Evolutionary conservation across 2,329 filamentous ascomycete genomes (phyloP).

Genomic region (Monascus ruber): DNA sequence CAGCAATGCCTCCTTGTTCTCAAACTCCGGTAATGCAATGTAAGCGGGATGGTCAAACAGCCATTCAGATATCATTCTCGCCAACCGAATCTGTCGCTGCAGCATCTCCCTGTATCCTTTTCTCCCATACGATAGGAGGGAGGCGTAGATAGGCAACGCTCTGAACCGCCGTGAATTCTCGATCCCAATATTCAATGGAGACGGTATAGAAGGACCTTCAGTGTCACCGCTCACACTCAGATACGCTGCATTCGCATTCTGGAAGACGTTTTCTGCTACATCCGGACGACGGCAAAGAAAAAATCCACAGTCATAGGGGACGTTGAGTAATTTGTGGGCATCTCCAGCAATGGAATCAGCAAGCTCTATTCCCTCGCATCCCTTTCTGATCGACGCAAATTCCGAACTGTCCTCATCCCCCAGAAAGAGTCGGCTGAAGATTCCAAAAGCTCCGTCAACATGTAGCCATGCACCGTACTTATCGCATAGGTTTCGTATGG

Average conservation of each 20-base stretch:
- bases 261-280: slow-evolving; percentile 55
- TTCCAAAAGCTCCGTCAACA: slow-evolving; percentile 80
- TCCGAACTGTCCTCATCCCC: slow-evolving; percentile 36
- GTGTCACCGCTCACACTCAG: slow-evolving; percentile 36
- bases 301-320: slow-evolving; percentile 87
- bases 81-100: slow-evolving; percentile 58
- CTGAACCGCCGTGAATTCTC: slow-evolving; percentile 89
- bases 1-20: slow-evolving; percentile 30
- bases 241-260: slow-evolving; percentile 79
- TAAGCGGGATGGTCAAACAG: slow-evolving; percentile 52
- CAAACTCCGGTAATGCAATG: slow-evolving; percentile 49
- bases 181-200: slow-evolving; percentile 73
- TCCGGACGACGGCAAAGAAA: slow-evolving; percentile 61
- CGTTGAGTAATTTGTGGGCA: slow-evolving; percentile 85
- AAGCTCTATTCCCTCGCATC: slow-evolving; percentile 57
- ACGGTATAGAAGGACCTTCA: slow-evolving; percentile 46
- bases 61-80: slow-evolving; percentile 54
- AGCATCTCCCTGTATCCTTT: slow-evolving; percentile 60
- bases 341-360: slow-evolving; percentile 82
- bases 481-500: slow-evolving; percentile 59
- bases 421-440: slow-evolving; percentile 58
- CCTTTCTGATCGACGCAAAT: slow-evolving; percentile 43
- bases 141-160: slow-evolving; percentile 79
- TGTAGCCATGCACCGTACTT: slow-evolving; percentile 74
- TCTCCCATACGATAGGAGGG: slow-evolving; percentile 61